Percentiles rank a stretch among this genome's conserved stretches.
Conservation (phyloP, 306 rosid genomes). For the Hippophae gyantsensis region DNA sequence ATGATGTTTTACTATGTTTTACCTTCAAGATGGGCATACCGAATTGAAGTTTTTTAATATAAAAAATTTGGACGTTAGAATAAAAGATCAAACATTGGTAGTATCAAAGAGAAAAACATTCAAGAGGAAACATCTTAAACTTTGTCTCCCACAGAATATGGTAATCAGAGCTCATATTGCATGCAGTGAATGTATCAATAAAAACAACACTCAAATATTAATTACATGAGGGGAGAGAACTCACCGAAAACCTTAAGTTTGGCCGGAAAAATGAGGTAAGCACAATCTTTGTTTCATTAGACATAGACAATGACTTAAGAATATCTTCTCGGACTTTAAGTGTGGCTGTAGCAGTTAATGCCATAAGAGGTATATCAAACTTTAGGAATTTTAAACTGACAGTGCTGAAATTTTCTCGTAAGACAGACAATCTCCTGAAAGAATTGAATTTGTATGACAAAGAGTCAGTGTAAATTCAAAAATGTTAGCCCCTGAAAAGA, state of each 20-base stretch:
- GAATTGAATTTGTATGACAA: conserved; percentile 21
- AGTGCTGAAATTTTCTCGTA: conserved; percentile 64
- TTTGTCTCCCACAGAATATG: not conserved
- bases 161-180: not conserved
- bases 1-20: conserved; percentile 62
- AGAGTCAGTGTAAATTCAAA: not conserved
- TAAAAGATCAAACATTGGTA: not conserved
- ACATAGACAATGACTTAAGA: conserved; percentile 56
- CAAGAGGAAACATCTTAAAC: not conserved
- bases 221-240: conserved; percentile 22
- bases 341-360: conserved; percentile 94
- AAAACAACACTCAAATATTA: not conserved
- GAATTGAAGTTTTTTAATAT: not conserved
- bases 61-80: not conserved
- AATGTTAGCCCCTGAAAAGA: conserved; percentile 1
- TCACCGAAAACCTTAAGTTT: conserved; percentile 66
- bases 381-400: conserved; percentile 47
- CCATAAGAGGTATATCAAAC: conserved; percentile 79
- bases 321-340: conserved; percentile 66
- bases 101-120: not conserved
- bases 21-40: conserved; percentile 36
- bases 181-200: not conserved
- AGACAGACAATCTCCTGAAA: conserved; percentile 64
- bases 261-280: conserved; percentile 79
- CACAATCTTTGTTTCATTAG: conserved; percentile 61